These are phyloP conservation scores for Chaetomium sp. DNA, from an alignment of 2,329 filamentous ascomycete genomes.

Conservation along the genomic window DNA sequence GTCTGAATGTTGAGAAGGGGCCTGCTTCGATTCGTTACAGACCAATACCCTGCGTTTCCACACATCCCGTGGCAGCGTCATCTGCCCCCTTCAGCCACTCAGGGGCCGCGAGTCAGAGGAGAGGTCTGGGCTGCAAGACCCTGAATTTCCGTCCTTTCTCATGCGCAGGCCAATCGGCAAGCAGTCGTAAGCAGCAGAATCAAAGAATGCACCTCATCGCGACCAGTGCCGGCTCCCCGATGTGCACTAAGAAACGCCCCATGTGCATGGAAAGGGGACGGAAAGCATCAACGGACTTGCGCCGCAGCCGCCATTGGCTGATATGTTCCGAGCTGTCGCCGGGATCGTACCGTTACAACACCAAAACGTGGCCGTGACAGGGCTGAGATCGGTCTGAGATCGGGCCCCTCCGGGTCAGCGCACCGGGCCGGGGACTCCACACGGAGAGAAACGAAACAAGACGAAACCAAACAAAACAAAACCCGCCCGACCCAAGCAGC, in stretches of 20 bases:
- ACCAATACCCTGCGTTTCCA: constrained; percentile 1
- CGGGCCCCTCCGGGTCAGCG: not conserved
- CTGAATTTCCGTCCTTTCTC: constrained; percentile 1
- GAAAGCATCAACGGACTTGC: not conserved
- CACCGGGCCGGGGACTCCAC: constrained; percentile 8
- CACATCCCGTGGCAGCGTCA: constrained; percentile 8
- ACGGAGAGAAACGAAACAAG: constrained; percentile 5
- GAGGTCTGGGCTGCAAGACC: not conserved
- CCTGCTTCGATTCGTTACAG: constrained; percentile 9
- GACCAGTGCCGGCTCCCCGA: constrained; percentile 14
- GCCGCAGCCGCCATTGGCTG: not conserved
- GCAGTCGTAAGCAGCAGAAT: not conserved
- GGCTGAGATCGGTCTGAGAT: constrained; percentile 13
- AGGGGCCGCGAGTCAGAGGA: not conserved
- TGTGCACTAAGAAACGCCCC: not conserved
- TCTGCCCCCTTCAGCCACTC: not conserved
- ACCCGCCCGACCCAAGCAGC: not conserved
- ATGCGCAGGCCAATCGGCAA: not conserved
- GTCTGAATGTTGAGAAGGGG: not conserved
- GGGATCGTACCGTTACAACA: not conserved
- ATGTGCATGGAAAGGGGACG: too few species aligned
- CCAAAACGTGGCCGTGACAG: constrained; percentile 16
- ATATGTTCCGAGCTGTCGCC: not conserved
- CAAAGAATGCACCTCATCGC: not conserved
- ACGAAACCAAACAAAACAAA: not conserved